Base-by-base conservation (phyloP, 2,329 filamentous ascomycete genomes). In the Pseudogymnoascus sp. region DNA sequence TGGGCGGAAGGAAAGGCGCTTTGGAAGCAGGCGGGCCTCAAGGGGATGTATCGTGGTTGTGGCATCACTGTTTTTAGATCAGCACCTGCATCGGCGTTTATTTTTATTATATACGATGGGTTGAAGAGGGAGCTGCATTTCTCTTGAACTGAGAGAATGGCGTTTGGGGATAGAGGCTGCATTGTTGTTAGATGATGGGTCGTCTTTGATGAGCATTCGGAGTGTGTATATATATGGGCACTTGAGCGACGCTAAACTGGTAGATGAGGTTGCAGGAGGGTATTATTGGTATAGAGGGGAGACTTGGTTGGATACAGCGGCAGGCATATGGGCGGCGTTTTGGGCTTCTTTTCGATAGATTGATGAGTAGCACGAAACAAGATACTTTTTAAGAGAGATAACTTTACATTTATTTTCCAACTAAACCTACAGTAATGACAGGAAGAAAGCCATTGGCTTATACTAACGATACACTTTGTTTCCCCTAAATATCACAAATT, bases 31-130 rank as follows among this genome's bases (percentile, higher is more conserved):
- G 86, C 93, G 65, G 95, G 95, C 0, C 65, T 97, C 18, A 87
- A 84, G 67, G 93, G 92, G 1, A 80, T 97, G 74, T 99, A 99
- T 74, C 86, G 93, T 62, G 95, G 95, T 3, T 99, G 95, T 71
- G 95, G 95, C 34, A 95, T 99, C 68, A 99, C 95, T 0, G 91
- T 95, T 54, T 80, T 87, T 34, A 85, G 95, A 66, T 89, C 92
- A 37, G 93, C 92, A 34, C 95, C 95, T 2, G 97, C 93, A 75
- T 97, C 93, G n/a, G 95, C 95, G 6, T 92, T 97, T 72, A 99
- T 99, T 66, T 99, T 99, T 72, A 93, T 95, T 66, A 86, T 97
- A 66, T 97, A 93, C 73, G 95, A 97, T 76, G 89, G 87, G 12
- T 76, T 99, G 75, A 92, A 92, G 78, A 82, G 80, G 67, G 79